phyloP scores from a whole-genome alignment of 352 stramenopile species.

The Phytophthora constricta region DNA sequence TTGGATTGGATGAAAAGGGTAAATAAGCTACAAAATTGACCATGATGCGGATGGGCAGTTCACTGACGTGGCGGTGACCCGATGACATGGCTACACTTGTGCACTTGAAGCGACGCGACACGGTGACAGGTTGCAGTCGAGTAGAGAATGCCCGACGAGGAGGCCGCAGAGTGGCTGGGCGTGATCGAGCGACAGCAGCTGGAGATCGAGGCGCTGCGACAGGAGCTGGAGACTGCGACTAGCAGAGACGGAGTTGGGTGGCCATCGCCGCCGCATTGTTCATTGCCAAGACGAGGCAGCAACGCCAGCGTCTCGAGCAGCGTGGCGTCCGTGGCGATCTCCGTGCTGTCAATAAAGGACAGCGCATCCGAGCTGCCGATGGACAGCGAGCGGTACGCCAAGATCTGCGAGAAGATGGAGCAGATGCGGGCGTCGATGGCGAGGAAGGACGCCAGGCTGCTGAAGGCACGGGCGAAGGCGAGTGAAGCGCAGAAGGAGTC shows the following conservation, averaged over 20 bases:
- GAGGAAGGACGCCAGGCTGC: conserved; percentile 43
- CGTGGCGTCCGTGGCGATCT: conserved; percentile 36
- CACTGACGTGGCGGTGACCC: too few relatives aligned
- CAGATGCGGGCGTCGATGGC: conserved; percentile 34
- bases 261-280: neutral
- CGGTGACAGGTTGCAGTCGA: too few relatives aligned
- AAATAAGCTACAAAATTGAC: conserved; percentile 1
- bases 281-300: conserved; percentile 8
- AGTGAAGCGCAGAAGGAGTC: conserved; percentile 21
- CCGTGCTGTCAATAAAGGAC: conserved; percentile 27
- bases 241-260: neutral
- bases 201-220: conserved; percentile 52
- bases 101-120: conserved; percentile 4
- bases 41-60: neutral
- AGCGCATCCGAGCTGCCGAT: conserved; percentile 33
- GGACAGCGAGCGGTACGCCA: conserved; percentile 48
- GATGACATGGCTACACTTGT: conserved; percentile 4
- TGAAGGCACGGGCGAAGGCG: conserved; percentile 39
- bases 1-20: neutral
- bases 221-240: conserved; percentile 7
- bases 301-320: conserved; percentile 25
- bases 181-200: conserved; percentile 57
- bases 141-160: conserved; percentile 19
- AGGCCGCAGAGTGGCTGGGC: conserved; percentile 38
- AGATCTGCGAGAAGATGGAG: conserved; percentile 54